Base-by-base conservation (phyloP, 768 basidiomycete species). In the Cyathus striatus region DNA sequence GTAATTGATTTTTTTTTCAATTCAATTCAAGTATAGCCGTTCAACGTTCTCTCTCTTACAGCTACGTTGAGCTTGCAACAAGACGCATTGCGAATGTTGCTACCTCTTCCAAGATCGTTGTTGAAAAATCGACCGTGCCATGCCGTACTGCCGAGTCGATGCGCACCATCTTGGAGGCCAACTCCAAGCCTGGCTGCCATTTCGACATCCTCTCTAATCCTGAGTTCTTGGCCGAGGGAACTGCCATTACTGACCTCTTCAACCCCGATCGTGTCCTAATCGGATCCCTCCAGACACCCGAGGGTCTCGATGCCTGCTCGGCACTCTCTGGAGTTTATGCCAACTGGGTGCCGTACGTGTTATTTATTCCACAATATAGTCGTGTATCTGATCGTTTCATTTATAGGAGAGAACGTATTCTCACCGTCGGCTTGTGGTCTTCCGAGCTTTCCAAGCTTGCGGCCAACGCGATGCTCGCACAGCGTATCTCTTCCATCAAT, bases 151-250 rank as follows among this genome's bases (percentile, higher is more conserved):
- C 96, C 47, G 90, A 96, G 67, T 95, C 94, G 16, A 99, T 99
- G 96, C 90, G 95, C 56, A 96, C 90, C 42, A 97, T 99, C 65
- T 83, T 99, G 42, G 94, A 98, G 66, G 93, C 95, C 53, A 99
- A 99, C 75, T 95, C 95, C 27, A 90, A 83, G 59, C 82, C 87
- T 45, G 83, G 84, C 54, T 85, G 86, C 66, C 81, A 80, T 46
- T 99, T 99, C 58, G 93, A 98, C 60, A 98, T 99, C 61, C 85
- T 99, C 51, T 98, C 96, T 58, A 99, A 99, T 73, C 96, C 96
- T 44, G 96, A 99, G 63, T 99, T 99, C 75, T 76, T 99, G 37
- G 96, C 96, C 5, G 96, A 99, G 68, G 96, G 96, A 50, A 97
- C 96, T 25, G 96, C 96, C 42, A 94, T 99, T 58, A 54, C 45